A percentile compares a stretch with the other conserved stretches of the same genome.
phyloP scores from a whole-genome alignment of 2,329 filamentous ascomycete species.

The Botryosphaeria agaves region DNA sequence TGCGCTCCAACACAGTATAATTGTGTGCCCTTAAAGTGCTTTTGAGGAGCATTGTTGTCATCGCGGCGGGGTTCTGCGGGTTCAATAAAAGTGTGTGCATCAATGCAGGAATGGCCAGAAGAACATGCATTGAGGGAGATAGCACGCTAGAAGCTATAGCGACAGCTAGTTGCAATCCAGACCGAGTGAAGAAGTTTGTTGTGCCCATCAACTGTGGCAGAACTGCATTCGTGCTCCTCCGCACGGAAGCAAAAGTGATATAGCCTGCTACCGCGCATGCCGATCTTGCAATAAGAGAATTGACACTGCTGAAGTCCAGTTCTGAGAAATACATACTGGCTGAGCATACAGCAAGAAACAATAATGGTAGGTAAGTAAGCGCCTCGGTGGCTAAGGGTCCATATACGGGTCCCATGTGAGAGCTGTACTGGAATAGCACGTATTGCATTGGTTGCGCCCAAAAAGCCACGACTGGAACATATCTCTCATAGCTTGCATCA shows the following conservation, averaged over 20 bases:
- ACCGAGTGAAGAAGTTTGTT: conserved; percentile 47
- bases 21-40: conserved; percentile 43
- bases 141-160: conserved; percentile 46
- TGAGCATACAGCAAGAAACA: conserved; percentile 26
- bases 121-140: conserved; percentile 49
- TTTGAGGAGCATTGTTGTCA: conserved; percentile 47
- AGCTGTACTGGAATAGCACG: conserved; percentile 50
- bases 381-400: conserved; percentile 63
- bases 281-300: conserved; percentile 42
- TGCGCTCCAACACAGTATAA: conserved; percentile 62
- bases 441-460: conserved; percentile 60
- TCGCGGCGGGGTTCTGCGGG: conserved; percentile 48
- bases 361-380: conserved; percentile 40
- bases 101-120: conserved; percentile 53
- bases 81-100: conserved; percentile 57
- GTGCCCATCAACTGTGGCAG: conserved; percentile 39
- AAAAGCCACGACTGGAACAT: conserved; percentile 57
- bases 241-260: conserved; percentile 37
- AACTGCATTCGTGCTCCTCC: conserved; percentile 22
- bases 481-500: conserved; percentile 27
- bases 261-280: conserved; percentile 50
- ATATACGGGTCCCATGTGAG: conserved; percentile 44
- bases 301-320: conserved; percentile 37
- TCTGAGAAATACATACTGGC: conserved; percentile 48
- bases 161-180: conserved; percentile 54